Evolutionary conservation across 371 early-diverging fungal genomes (phyloP).

Genomic region (Mortierella sp.): DNA sequence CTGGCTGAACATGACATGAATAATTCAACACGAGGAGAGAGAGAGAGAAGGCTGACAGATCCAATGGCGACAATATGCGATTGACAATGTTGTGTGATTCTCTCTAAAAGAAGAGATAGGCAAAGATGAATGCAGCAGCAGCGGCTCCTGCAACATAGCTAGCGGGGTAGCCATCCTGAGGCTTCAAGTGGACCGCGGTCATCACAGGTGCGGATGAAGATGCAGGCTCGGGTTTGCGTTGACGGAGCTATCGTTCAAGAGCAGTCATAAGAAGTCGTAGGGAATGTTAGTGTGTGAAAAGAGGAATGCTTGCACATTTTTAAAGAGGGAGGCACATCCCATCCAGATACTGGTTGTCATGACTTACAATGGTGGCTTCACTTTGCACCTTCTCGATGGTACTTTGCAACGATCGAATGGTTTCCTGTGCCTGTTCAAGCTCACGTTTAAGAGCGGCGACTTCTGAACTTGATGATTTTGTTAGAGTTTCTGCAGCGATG

Average conservation of each 20-base stretch:
- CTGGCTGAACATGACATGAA: not conserved
- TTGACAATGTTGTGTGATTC: not conserved
- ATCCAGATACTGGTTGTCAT: too few species aligned
- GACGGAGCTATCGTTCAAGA: conserved; percentile 29
- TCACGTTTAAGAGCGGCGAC: conserved; percentile 30
- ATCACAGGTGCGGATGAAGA: conserved; percentile 45
- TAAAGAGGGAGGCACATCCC: too few species aligned
- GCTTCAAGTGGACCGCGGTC: conserved; percentile 64
- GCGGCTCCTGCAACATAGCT: conserved; percentile 60
- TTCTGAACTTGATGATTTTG: conserved; percentile 3
- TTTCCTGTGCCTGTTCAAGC: conserved; percentile 37
- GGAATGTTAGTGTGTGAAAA: too few species aligned
- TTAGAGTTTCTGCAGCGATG: not conserved
- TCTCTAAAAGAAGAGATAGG: conserved; percentile 61
- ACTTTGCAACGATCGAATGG: conserved; percentile 26
- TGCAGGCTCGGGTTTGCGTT: conserved; percentile 38
- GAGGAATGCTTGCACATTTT: too few species aligned
- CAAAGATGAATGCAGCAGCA: conserved; percentile 57
- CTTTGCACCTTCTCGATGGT: conserved; percentile 23
- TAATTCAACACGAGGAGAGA: not conserved
- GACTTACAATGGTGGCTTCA: conserved; percentile 40
- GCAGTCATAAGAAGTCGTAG: not conserved
- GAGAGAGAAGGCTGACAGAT: conserved; percentile 1
- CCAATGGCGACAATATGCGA: conserved; percentile 2
- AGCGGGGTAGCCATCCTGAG: conserved; percentile 62